A percentile compares a stretch with the other conserved stretches of the same genome.
Evolutionary conservation across 1,284 basidiomycete genomes (phyloP).

Genomic region (Boletellus sp.): DNA sequence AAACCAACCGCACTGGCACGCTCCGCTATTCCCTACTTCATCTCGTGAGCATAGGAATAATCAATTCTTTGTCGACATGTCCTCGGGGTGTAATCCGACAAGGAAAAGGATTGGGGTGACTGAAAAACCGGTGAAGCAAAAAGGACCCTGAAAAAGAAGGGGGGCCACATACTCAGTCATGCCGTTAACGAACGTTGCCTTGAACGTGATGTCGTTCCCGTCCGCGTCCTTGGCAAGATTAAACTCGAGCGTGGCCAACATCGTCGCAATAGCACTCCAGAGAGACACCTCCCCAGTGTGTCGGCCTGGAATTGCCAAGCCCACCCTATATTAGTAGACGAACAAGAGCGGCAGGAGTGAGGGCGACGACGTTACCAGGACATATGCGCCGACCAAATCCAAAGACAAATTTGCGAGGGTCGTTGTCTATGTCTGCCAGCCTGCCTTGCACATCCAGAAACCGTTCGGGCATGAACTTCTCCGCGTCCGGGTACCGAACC

Average conservation of each 20-base stretch:
- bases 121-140: not conserved
- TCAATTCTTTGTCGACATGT: not conserved
- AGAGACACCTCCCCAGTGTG: conserved; percentile 16
- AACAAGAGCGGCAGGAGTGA: no score
- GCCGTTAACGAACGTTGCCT: conserved; percentile 5
- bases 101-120: not conserved
- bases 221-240: conserved; percentile 4
- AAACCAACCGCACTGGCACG: no score
- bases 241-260: conserved; percentile 15
- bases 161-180: conserved; percentile 6
- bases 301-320: conserved; percentile 12
- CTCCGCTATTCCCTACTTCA: no score
- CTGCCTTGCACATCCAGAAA: conserved; percentile 15
- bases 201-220: conserved; percentile 10
- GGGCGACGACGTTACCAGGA: conserved; percentile 7
- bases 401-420: conserved; percentile 12
- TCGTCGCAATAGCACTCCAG: conserved; percentile 17
- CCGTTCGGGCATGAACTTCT: conserved; percentile 18
- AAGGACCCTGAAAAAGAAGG: not conserved
- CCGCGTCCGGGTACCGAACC: conserved; percentile 10
- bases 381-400: conserved; percentile 19
- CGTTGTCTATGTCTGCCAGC: conserved; percentile 8
- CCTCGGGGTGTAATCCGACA: not conserved
- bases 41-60: not conserved
- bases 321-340: no score